Evolutionary conservation across 225 moss, liverwort and hornwort genomes (phyloP), one percentile per base, ranked within the genome.

Genomic region (Anthoceros angustus): DNA sequence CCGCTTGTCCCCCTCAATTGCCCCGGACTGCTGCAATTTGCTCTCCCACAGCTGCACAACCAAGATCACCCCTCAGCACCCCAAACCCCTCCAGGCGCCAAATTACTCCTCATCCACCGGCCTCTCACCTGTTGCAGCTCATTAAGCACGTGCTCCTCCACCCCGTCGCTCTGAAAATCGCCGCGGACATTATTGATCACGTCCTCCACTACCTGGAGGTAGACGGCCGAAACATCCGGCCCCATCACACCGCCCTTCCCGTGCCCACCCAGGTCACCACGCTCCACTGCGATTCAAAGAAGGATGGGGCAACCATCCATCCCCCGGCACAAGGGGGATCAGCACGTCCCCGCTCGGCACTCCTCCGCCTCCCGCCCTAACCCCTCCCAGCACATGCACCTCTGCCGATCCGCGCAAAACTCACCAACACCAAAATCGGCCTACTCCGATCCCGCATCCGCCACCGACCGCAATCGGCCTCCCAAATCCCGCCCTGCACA

Each of bases 21-120:
- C 90, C 25, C 94, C 94, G 16, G 82, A 80, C 73, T 86, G 83
- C 84, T 86, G 76, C 88, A 94, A 79, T 81, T 94, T 94, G 63
- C 86, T 80, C 82, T 94, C 90, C 94, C 94, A 94, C 64, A 94
- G 83, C 93, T 94, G 86, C 73, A 42, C 60, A 18, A 55, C 15
- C 18, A n/a, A 55, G 55, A 55, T 55, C 15, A 15, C 8, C 5
- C 23, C 4, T 55, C 8, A 55, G 55, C 7, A 11, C 11, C 45
- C 11, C 45, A 6, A 11, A 46, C 45, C 45, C 45, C 12, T 46
- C 45, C 16, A 46, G 12, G 2, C 3, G 12, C 11, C 45, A 46
- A 46, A 16, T 11, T 11, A 46, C 16, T 46, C 45, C 1, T 11
- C 12, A 2, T 11, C 45, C 45, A 11, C 45, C 2, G 45, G 16